Base-by-base conservation (phyloP, 2,329 filamentous ascomycete genomes). In the Aureobasidium lini region DNA sequence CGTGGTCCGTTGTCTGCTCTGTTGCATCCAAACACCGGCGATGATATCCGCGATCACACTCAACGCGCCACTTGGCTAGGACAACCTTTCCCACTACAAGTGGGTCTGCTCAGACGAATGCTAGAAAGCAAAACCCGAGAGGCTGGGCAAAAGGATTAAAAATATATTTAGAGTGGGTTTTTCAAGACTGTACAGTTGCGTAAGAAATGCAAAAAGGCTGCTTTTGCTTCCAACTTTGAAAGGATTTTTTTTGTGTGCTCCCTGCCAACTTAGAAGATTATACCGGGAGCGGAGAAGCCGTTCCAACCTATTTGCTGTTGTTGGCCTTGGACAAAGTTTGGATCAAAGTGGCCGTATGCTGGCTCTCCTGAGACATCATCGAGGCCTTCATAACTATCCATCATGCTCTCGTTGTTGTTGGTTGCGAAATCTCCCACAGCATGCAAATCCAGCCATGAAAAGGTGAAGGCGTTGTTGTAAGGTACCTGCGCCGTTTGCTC, bases 1-100 rank as follows among this genome's bases (percentile, higher is more conserved):
- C 81, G 91, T 5, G 91, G 91, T 0, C 89, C 89, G 2, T 72
- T 96, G 62, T 91, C 87, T 49, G 90, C 78, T 4, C 76, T 96
- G 18, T 72, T 96, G 1, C 92, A 96, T 71, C 90, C 91, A 0
- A 96, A 96, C 68, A 91, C 88, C 0, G 78, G 81, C n/a, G 80
- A 85, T 42, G 77, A 81, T 60, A 68, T 77, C 60, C 74, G 81
- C 47, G 84, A 89, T 67, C 86, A 90, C 68, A 80, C 85, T 32
- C 79, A 88, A 67, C 73, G 84, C 42, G 87, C 87, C 1, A 88
- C 84, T 8, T 91, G 88, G 88, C 81, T 91, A 79, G 88, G 88
- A 0, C 82, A 87, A 67, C 80, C 78, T 57, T 64, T 87, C 13
- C 81, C 85, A 1, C 64, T 91, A 57, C 83, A 89, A 67, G 66